phyloP scores from a whole-genome alignment of 441 rosid genomes.

The Jatropha multifida region DNA sequence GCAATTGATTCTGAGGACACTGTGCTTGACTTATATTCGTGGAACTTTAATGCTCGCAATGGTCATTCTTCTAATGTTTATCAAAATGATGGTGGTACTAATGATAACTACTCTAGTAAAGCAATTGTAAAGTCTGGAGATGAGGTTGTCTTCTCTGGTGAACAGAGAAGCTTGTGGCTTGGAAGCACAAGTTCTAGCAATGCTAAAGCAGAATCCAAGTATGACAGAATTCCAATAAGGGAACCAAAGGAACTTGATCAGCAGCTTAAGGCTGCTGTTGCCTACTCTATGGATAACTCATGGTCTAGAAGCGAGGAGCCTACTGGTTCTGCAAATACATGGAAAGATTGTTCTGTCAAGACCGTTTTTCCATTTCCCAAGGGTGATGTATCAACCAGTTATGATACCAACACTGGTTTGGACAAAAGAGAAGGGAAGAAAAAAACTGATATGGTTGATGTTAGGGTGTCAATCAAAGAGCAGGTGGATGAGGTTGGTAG shows the following conservation, averaged over 20 bases:
- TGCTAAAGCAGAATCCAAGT: conserved; percentile 42
- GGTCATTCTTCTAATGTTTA: conserved; percentile 40
- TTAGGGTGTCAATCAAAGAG: conserved; percentile 64
- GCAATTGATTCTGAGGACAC: conserved; percentile 47
- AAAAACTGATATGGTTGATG: conserved; percentile 47
- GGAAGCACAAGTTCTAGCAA: conserved; percentile 55
- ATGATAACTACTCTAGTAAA: conserved; percentile 37
- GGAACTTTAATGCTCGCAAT: conserved; percentile 57
- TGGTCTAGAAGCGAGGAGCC: conserved; percentile 59
- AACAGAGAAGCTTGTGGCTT: conserved; percentile 51
- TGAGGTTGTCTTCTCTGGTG: conserved; percentile 52
- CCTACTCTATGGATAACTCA: conserved; percentile 43
- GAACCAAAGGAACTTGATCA: conserved; percentile 48
- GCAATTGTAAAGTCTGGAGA: conserved; percentile 51
- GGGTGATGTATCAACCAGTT: conserved; percentile 48
- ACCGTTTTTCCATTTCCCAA: conserved; percentile 63
- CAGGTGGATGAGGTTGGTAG: conserved; percentile 88
- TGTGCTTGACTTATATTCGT: conserved; percentile 52
- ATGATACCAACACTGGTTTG: conserved; percentile 29
- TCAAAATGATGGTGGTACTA: conserved; percentile 39
- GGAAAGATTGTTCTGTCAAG: conserved; percentile 84
- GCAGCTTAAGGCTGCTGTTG: conserved; percentile 34
- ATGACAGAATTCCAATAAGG: conserved; percentile 36
- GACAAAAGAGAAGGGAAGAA: conserved; percentile 72
- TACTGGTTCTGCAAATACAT: conserved; percentile 40